Evolutionary conservation across 2,329 filamentous ascomycete genomes (phyloP), one percentile per base, ranked within the genome.

Genomic region (Fusarium metavorans): DNA sequence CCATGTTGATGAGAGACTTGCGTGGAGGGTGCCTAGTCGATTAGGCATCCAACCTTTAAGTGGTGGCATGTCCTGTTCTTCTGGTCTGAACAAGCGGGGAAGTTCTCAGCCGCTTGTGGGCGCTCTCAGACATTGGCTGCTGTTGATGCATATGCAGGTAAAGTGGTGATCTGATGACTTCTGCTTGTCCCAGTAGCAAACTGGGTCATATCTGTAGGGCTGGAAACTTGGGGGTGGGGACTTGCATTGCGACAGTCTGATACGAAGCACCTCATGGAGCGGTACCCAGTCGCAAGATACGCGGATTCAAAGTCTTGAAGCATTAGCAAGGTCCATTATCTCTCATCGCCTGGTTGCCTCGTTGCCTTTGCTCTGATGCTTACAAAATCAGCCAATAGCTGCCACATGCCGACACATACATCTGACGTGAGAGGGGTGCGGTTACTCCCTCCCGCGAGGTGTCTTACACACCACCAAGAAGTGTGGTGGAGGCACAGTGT

Each of bases 61-160:
- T n/a, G 52, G 32, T 35, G 27, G 9, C 18, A 66, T 32, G 32
- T 35, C n/a, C 9, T 41, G 18, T n/a, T 30, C 8, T 10, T 25
- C 39, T 13, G 27, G 5, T 5, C n/a, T 50, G 16, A 50, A 50
- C 27, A 25, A 45, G 59, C 25, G 14, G 25, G n/a, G 11, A 14
- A 56, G 23, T 10, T 9, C 20, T 48, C 59, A 64, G 59, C 64
- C 59, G 32, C 39, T 27, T 9, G 23, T 27, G 43, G 14, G 14
- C 13, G 16, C 23, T 50, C 41, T 18, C 23, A 27, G 63, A 39
- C 35, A 67, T 48, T 50, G 45, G 25, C 1, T 62, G 35, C 11
- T 20, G 11, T 13, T 27, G 23, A 67, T 56, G 56, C 66, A 68
- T 67, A 68, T 67, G 66, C 63, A 68, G 48, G 54, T 41, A 45